Percentiles rank a stretch among this genome's conserved stretches.
Conservation (phyloP, 148 eudicot genomes). For the Cornus suecica region DNA sequence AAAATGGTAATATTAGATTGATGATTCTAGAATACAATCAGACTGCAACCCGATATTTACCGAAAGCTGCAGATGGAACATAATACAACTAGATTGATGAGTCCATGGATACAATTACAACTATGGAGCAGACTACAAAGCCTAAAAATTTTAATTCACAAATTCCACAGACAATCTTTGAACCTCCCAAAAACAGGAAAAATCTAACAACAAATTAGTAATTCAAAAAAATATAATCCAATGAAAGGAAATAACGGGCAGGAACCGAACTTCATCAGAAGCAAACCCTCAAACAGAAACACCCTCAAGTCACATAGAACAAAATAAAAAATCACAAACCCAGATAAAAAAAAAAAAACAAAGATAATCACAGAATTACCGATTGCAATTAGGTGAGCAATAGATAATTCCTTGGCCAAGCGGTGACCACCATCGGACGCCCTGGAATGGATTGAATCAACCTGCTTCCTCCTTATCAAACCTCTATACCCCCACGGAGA, state of each 20-base stretch:
- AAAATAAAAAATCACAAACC: neutral
- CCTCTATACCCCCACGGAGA: constrained; percentile 38
- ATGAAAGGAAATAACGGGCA: neutral
- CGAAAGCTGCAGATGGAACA: neutral
- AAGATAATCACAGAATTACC: constrained; percentile 36
- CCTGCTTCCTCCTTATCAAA: constrained; percentile 75
- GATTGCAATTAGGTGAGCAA: constrained; percentile 78
- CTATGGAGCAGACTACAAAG: no score
- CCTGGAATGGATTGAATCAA: constrained; percentile 55
- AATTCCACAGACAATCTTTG: neutral
- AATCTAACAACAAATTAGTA: neutral
- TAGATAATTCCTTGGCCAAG: constrained; percentile 70
- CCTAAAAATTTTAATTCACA: neutral
- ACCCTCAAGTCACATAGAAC: neutral
- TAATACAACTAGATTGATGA: neutral
- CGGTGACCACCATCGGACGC: constrained; percentile 46
- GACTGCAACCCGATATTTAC: neutral
- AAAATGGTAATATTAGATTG: neutral
- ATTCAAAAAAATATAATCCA: neutral
- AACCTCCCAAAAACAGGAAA: neutral
- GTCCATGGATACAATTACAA: neutral
- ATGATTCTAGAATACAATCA: neutral
- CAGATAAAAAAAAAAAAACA: neutral
- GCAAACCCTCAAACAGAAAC: constrained; percentile 9
- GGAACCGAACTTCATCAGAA: constrained; percentile 5